Evolutionary conservation across 192 early-diverging fungal species (phyloP).

Genomic region (Pilobolus umbonatus): DNA sequence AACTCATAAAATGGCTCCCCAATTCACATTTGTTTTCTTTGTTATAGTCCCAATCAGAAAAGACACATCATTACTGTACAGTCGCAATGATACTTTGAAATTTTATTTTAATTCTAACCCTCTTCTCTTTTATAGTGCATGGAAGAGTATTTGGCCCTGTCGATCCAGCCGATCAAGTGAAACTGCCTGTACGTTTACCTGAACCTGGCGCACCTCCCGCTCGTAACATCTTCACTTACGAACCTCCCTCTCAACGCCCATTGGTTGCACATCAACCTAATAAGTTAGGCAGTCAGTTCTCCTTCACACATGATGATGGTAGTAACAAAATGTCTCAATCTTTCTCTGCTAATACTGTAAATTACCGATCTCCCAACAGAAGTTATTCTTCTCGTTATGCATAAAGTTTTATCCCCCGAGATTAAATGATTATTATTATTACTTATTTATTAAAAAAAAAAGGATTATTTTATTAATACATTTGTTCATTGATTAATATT

Average conservation of each 20-base stretch:
- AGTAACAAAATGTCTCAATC: neutral
- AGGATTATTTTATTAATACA: neutral
- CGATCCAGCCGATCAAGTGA: slow-evolving; percentile 20
- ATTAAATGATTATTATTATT: no score
- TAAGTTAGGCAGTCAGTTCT: slow-evolving; percentile 10
- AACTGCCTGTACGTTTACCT: neutral
- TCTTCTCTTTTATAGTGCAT: slow-evolving; percentile 4
- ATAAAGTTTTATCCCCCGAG: no score
- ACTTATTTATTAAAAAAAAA: neutral
- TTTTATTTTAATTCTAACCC: neutral
- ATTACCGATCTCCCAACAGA: neutral
- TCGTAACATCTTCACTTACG: slow-evolving; percentile 29
- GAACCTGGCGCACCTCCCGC: slow-evolving; percentile 11
- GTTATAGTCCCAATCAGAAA: neutral
- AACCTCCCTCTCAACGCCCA: slow-evolving; percentile 16
- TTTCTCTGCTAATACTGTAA: neutral
- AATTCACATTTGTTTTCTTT: neutral
- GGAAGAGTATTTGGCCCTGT: slow-evolving; percentile 26
- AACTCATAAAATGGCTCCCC: neutral
- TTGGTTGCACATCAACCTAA: slow-evolving; percentile 19
- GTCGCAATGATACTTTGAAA: neutral
- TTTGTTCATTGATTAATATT: slow-evolving; percentile 3
- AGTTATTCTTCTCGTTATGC: neutral
- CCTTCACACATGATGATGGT: slow-evolving; percentile 14
- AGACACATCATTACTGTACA: no score